A percentile compares a stretch with the other conserved stretches of the same genome.
Evolutionary conservation across 1,284 basidiomycete species (phyloP).

Genomic region (Cystobasidium slooffiae): DNA sequence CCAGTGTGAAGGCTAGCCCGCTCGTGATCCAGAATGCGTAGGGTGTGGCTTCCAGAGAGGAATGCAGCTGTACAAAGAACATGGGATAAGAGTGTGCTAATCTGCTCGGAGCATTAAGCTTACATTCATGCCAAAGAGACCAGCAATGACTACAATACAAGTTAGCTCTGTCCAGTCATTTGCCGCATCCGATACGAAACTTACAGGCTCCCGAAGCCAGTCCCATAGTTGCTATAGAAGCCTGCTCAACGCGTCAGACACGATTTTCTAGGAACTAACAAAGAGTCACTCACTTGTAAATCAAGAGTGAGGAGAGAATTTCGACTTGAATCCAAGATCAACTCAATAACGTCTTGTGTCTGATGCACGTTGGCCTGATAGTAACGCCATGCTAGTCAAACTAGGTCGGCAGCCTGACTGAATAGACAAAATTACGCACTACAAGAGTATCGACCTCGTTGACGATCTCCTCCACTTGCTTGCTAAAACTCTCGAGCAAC

Average conservation of each 20-base stretch:
- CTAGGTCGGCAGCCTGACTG: background rate
- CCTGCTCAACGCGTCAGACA: constrained; percentile 5
- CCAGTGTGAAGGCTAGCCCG: constrained; percentile 54
- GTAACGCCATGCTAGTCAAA: background rate
- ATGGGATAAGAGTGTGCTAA: background rate
- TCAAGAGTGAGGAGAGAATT: constrained; percentile 90
- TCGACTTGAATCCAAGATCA: constrained; percentile 94
- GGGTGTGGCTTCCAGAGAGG: constrained; percentile 56
- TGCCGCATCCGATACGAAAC: background rate
- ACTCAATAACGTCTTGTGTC: constrained; percentile 95
- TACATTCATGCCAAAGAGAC: constrained; percentile 90
- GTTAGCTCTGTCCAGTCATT: background rate
- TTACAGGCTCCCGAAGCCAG: constrained; percentile 70
- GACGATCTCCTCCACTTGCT: constrained; percentile 94
- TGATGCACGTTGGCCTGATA: constrained; percentile 84
- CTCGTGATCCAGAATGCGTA: constrained; percentile 58
- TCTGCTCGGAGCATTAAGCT: constrained; percentile 17
- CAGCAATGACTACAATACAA: constrained; percentile 74
- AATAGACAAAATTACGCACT: constrained; percentile 59
- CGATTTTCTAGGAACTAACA: constrained; percentile 61
- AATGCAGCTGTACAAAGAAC: constrained; percentile 53
- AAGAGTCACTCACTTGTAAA: constrained; percentile 66
- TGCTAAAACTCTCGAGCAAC: constrained; percentile 87
- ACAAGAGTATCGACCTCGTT: constrained; percentile 87
- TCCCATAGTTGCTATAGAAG: constrained; percentile 89